Percentiles rank a stretch among this genome's conserved stretches.
phyloP scores from a whole-genome alignment of 1,284 basidiomycete species.

The Cryptococcus sp. region DNA sequence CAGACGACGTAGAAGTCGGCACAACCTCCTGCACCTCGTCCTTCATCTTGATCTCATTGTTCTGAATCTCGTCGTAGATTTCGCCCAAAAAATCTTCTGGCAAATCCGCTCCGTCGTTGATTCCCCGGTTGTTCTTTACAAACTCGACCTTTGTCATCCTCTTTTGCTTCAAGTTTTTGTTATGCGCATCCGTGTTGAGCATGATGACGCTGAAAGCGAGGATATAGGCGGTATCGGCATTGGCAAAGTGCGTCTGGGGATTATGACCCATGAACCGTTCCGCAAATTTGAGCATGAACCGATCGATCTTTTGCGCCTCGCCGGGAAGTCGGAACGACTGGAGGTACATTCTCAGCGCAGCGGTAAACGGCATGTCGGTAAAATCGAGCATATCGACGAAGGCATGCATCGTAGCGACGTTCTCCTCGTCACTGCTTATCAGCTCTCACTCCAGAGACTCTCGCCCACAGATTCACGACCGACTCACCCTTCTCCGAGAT shows the following conservation, averaged over 20 bases:
- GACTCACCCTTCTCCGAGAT: conserved; percentile 86
- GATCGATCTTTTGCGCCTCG: conserved; percentile 94
- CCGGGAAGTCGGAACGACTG: conserved; percentile 93
- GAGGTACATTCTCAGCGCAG: conserved; percentile 78
- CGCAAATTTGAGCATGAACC: conserved; percentile 98
- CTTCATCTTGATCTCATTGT: conserved; percentile 94
- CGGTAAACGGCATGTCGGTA: conserved; percentile 69
- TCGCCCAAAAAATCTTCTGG: conserved; percentile 71
- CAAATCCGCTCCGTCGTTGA: conserved; percentile 82
- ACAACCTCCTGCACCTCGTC: conserved; percentile 72
- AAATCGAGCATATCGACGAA: conserved; percentile 91
- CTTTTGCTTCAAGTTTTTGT: conserved; percentile 77
- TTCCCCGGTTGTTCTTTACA: conserved; percentile 86
- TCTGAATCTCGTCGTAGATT: conserved; percentile 84
- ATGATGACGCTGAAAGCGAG: conserved; percentile 89
- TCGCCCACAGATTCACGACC: conserved; percentile 13
- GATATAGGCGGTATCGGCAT: conserved; percentile 80
- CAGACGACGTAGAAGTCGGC: conserved; percentile 51
- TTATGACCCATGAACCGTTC: conserved; percentile 89
- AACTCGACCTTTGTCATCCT: conserved; percentile 89
- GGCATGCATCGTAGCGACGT: conserved; percentile 90
- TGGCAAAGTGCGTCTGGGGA: conserved; percentile 69
- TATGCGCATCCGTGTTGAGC: conserved; percentile 94
- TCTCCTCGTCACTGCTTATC: conserved; percentile 64
- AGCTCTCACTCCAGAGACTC: background rate